phyloP scores from a whole-genome alignment of 228 moss, liverwort and hornwort genomes.

The Sphagnum fallax region DNA sequence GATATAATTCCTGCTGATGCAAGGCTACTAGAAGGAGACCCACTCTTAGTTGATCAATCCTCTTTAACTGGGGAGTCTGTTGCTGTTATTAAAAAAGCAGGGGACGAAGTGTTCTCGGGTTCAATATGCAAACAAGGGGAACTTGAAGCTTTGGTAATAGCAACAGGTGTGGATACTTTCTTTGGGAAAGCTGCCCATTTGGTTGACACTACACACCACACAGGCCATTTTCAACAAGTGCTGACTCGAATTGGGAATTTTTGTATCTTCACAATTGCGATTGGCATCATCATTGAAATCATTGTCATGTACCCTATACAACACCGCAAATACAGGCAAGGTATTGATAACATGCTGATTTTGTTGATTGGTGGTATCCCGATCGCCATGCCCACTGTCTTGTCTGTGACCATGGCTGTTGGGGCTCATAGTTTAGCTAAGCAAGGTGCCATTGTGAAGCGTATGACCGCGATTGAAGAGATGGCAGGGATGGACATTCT shows the following conservation, averaged over 20 bases:
- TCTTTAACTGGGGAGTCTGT: constrained; percentile 43
- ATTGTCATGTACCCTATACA: constrained; percentile 52
- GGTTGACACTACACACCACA: constrained; percentile 52
- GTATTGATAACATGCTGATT: constrained; percentile 62
- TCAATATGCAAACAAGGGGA: constrained; percentile 58
- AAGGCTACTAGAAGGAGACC: constrained; percentile 40
- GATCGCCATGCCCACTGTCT: constrained; percentile 68
- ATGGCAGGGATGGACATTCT: constrained; percentile 72
- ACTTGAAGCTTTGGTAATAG: constrained; percentile 48
- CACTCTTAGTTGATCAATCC: constrained; percentile 30
- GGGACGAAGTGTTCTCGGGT: constrained; percentile 37
- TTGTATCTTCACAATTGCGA: constrained; percentile 46
- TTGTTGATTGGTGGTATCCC: constrained; percentile 74
- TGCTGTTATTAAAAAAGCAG: constrained; percentile 24
- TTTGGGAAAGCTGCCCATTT: constrained; percentile 80
- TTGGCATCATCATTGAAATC: constrained; percentile 39
- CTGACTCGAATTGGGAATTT: constrained; percentile 60
- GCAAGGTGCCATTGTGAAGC: constrained; percentile 67
- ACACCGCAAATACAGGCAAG: constrained; percentile 38
- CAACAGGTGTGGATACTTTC: constrained; percentile 46
- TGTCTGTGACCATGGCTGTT: constrained; percentile 70
- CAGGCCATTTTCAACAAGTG: constrained; percentile 65
- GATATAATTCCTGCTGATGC: constrained; percentile 45
- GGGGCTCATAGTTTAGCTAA: constrained; percentile 47
- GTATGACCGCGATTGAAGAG: constrained; percentile 74